A percentile compares a stretch with the other conserved stretches of the same genome.
phyloP scores from a whole-genome alignment of 2,329 filamentous ascomycete genomes.

The Polytolypa hystricis region DNA sequence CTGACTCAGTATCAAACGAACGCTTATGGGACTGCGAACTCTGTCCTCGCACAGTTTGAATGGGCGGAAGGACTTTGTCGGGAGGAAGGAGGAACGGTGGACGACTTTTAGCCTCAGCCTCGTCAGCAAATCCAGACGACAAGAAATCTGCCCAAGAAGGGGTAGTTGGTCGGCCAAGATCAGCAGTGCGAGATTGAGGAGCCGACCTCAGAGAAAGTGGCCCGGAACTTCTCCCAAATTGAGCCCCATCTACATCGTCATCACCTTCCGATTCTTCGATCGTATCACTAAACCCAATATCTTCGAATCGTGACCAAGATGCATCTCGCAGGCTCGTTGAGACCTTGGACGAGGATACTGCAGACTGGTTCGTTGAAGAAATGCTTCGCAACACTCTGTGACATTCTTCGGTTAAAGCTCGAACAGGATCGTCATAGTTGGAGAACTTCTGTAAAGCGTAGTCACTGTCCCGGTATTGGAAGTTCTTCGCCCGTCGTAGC shows the following conservation, averaged over 20 bases:
- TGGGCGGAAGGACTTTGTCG: conserved; percentile 80
- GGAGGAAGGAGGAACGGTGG: conserved; percentile 71
- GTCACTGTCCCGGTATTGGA: conserved; percentile 88
- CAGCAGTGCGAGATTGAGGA: conserved; percentile 55
- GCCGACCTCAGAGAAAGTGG: conserved; percentile 50
- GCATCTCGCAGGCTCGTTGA: conserved; percentile 69
- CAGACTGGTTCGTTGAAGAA: conserved; percentile 77
- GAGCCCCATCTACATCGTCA: conserved; percentile 37
- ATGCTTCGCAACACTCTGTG: conserved; percentile 81
- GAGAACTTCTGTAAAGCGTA: conserved; percentile 74
- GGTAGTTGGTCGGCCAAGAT: conserved; percentile 73
- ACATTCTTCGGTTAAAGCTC: conserved; percentile 86
- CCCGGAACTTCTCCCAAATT: conserved; percentile 24
- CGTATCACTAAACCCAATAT: conserved; percentile 74
- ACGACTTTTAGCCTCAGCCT: conserved; percentile 51
- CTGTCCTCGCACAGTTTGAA: conserved; percentile 57
- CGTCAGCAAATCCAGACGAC: conserved; percentile 80
- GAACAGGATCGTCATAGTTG: conserved; percentile 77
- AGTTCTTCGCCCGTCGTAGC: conserved; percentile 80
- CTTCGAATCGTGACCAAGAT: conserved; percentile 94
- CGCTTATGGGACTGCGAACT: conserved; percentile 79
- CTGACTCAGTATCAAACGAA: conserved; percentile 54
- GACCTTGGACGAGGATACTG: conserved; percentile 57
- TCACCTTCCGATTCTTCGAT: conserved; percentile 62
- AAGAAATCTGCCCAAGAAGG: conserved; percentile 98